Conservation (phyloP, 2,329 filamentous ascomycete species). For the Ophiostoma ulmi region DNA sequence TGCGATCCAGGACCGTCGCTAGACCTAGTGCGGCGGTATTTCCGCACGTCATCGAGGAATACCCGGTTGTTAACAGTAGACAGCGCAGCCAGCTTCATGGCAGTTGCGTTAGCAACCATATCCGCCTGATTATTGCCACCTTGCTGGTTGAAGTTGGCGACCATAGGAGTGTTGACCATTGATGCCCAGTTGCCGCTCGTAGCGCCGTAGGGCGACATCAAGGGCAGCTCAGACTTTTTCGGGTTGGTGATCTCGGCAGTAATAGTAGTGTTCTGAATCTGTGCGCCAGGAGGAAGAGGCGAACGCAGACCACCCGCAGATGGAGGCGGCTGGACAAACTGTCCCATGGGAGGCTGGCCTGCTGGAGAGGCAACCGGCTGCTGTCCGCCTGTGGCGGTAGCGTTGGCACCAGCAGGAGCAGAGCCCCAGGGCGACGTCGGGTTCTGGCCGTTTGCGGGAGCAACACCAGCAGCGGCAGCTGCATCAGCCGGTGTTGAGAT, state of each 20-base stretch:
- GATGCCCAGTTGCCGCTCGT: constrained; percentile 91
- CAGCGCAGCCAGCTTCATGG: constrained; percentile 95
- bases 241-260: constrained; percentile 51
- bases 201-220: constrained; percentile 77
- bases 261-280: constrained; percentile 79
- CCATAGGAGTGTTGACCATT: constrained; percentile 97
- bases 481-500: constrained; percentile 66
- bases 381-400: constrained; percentile 64
- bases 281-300: constrained; percentile 55
- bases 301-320: constrained; percentile 71
- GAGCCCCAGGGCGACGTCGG: constrained; percentile 76
- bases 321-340: constrained; percentile 79
- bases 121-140: constrained; percentile 66
- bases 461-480: constrained; percentile 54
- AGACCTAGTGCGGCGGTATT: constrained; percentile 86
- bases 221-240: constrained; percentile 65
- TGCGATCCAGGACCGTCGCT: constrained; percentile 62
- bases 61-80: constrained; percentile 99
- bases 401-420: constrained; percentile 32
- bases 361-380: constrained; percentile 55
- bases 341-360: constrained; percentile 75
- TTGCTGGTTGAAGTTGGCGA: constrained; percentile 70
- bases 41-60: constrained; percentile 91
- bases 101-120: constrained; percentile 97
- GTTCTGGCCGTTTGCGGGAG: constrained; percentile 57